Conservation (phyloP, 2,329 filamentous ascomycete genomes). For the Aureobasidium sp. region DNA sequence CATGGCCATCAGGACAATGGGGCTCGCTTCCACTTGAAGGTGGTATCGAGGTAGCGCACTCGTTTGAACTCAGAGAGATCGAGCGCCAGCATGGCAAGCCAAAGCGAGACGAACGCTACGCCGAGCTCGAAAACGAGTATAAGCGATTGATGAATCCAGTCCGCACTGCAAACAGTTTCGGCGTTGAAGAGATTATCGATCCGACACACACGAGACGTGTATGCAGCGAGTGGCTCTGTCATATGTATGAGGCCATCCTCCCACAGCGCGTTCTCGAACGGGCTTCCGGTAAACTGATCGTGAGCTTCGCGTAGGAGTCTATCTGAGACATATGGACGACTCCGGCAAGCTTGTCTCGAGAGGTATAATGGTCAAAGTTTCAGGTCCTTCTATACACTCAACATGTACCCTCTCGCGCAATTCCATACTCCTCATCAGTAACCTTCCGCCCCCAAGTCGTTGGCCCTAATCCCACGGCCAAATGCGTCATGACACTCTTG, state of each 20-base stretch:
- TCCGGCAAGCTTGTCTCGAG: no score
- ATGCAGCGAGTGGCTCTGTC: conserved; percentile 48
- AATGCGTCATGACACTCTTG: conserved; percentile 36
- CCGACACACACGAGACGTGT: conserved; percentile 52
- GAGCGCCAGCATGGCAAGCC: conserved; percentile 46
- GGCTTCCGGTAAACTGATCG: conserved; percentile 26
- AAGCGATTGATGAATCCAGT: conserved; percentile 57
- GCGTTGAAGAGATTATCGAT: conserved; percentile 59
- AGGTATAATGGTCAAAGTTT: no score
- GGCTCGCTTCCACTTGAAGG: conserved; percentile 56
- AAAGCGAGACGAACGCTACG: conserved; percentile 44
- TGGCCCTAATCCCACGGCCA: conserved; percentile 33
- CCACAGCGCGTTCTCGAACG: conserved; percentile 43
- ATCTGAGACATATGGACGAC: no score
- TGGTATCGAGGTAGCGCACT: conserved; percentile 58
- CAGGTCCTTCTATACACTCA: no score
- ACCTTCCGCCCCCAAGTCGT: conserved; percentile 35
- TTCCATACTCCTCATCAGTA: conserved; percentile 29
- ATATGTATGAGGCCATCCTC: conserved; percentile 51
- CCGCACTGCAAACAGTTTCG: conserved; percentile 56
- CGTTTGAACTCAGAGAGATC: conserved; percentile 50
- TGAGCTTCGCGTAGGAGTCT: not conserved
- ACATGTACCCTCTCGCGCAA: no score
- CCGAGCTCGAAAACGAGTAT: conserved; percentile 55
- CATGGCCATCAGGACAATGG: conserved; percentile 59